phyloP scores from a whole-genome alignment of 1,284 basidiomycete species.

The Rhodotorula sp. region DNA sequence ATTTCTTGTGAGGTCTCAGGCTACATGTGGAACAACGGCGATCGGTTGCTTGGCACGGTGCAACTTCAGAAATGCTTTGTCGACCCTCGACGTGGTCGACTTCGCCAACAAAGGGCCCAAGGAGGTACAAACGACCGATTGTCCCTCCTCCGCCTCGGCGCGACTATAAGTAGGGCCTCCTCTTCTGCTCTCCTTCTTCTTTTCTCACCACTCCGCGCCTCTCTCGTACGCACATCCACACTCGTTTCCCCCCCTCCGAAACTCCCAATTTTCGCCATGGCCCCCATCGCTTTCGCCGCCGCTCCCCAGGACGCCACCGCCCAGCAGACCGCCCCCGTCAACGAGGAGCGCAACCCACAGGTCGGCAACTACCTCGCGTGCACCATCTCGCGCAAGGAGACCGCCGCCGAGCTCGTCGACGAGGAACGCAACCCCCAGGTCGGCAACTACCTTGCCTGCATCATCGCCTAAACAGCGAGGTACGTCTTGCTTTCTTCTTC shows the following conservation, averaged over 20 bases:
- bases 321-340: background rate
- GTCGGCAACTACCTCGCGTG: constrained; percentile 3
- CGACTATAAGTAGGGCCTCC: background rate
- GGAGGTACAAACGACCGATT: background rate
- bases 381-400: constrained; percentile 4
- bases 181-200: too few relatives aligned
- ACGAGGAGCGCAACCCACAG: constrained; percentile 14
- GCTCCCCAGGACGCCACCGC: background rate
- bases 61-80: too few relatives aligned
- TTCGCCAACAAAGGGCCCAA: too few relatives aligned
- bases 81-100: too few relatives aligned
- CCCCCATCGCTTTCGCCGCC: constrained; percentile 14
- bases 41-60: background rate
- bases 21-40: too few relatives aligned
- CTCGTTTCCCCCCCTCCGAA: background rate
- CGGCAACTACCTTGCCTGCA: constrained; percentile 11
- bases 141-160: background rate
- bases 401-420: background rate
- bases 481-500: background rate
- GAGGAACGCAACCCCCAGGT: constrained; percentile 12
- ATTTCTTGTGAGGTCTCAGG: too few relatives aligned
- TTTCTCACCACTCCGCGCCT: background rate
- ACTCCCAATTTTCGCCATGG: background rate
- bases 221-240: background rate
- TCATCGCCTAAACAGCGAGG: background rate